These are phyloP conservation scores for Myochromella boudieri DNA, from an alignment of 768 basidiomycete genomes.

Conservation along the genomic window DNA sequence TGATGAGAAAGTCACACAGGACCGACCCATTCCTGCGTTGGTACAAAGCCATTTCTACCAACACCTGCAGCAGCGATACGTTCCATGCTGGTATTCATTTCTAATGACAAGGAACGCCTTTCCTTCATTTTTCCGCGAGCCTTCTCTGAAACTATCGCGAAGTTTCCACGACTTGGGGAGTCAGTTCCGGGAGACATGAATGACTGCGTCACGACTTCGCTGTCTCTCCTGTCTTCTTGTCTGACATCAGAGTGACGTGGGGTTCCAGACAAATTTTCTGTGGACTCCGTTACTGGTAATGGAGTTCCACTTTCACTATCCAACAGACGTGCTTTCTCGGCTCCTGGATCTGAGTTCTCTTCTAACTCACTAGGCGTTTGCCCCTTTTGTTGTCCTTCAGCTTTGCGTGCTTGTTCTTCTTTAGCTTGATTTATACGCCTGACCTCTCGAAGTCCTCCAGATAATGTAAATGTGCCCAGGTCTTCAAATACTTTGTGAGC, in stretches of 20 bases:
- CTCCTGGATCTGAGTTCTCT: conserved; percentile 40
- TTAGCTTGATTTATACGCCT: conserved; percentile 69
- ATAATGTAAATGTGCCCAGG: conserved; percentile 88
- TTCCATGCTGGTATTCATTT: conserved; percentile 56
- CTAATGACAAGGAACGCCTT: conserved; percentile 55
- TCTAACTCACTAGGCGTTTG: conserved; percentile 34
- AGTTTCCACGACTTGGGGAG: conserved; percentile 26
- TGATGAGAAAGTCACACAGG: background rate
- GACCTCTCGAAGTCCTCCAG: conserved; percentile 83
- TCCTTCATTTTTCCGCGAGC: conserved; percentile 90
- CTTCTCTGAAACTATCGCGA: conserved; percentile 68
- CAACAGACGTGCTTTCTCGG: conserved; percentile 70
- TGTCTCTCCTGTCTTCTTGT: conserved; percentile 21
- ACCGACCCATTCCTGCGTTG: conserved; percentile 94
- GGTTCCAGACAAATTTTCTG: conserved; percentile 15
- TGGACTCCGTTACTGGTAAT: conserved; percentile 16
- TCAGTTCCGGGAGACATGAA: conserved; percentile 45
- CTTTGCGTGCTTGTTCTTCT: conserved; percentile 58
- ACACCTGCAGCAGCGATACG: conserved; percentile 66
- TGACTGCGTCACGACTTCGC: conserved; percentile 36
- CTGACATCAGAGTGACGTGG: conserved; percentile 14
- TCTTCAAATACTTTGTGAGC: conserved; percentile 86
- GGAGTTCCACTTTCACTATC: conserved; percentile 45
- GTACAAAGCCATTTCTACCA: conserved; percentile 89
- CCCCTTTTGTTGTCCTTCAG: conserved; percentile 37